phyloP scores from a whole-genome alignment of 192 early-diverging fungal genomes.

The Rhizophagus sp. region DNA sequence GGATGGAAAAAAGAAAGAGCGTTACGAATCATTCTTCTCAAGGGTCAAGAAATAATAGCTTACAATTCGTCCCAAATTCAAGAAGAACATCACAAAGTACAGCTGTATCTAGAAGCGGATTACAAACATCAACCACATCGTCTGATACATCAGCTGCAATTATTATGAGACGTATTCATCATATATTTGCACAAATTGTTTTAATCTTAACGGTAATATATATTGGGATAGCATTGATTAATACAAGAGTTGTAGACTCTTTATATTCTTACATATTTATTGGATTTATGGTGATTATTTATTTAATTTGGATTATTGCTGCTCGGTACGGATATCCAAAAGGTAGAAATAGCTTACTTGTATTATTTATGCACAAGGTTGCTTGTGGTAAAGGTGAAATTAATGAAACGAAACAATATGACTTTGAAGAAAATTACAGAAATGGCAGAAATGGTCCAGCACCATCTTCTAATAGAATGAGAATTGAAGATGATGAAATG shows the following conservation, averaged over 20 bases:
- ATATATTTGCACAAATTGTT: slow-evolving; percentile 7
- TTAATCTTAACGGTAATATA: slow-evolving; percentile 14
- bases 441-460: neutral
- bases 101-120: neutral
- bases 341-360: slow-evolving; percentile 12
- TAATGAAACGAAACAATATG: neutral
- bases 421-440: neutral
- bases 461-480: neutral
- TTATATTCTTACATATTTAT: slow-evolving; percentile 1
- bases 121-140: neutral
- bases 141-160: neutral
- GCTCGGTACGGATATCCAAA: slow-evolving; percentile 23
- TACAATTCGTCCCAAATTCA: neutral
- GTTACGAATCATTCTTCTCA: neutral
- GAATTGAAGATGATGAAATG: neutral
- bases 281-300: slow-evolving; percentile 1
- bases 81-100: neutral
- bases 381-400: slow-evolving; percentile 4
- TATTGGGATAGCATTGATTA: neutral
- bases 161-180: neutral
- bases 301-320: slow-evolving; percentile 11
- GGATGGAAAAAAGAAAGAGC: slow-evolving; percentile 17
- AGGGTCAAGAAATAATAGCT: neutral
- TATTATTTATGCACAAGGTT: neutral
- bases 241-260: neutral